Conservation (phyloP, 257 asterid species). For the Petunia axillaris region DNA sequence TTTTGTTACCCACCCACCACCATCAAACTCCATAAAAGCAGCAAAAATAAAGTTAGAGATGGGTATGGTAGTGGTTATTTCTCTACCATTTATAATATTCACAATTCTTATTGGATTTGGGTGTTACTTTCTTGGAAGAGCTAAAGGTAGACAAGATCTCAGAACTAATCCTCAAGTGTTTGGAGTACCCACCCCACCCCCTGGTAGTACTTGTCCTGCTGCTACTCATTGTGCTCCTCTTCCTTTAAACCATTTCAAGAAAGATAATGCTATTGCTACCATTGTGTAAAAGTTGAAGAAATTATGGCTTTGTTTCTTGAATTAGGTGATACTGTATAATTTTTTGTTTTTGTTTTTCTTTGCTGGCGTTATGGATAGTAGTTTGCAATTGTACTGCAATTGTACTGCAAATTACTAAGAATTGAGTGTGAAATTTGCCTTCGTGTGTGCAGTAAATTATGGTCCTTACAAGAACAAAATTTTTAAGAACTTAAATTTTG, state of each 20-base stretch:
- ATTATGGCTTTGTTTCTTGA: neutral
- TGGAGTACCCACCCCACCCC: constrained; percentile 77
- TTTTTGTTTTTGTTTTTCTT: neutral
- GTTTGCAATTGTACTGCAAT: too few relatives aligned
- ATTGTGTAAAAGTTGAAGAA: constrained; percentile 37
- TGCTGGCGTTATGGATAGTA: neutral
- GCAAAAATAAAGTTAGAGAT: constrained; percentile 30
- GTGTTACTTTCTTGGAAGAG: constrained; percentile 77
- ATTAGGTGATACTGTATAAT: neutral
- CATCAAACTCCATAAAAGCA: neutral
- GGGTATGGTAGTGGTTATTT: constrained; percentile 88
- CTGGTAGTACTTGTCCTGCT: constrained; percentile 40
- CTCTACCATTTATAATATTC: constrained; percentile 76
- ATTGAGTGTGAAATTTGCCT: neutral
- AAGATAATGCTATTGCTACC: constrained; percentile 35
- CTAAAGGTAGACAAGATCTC: constrained; percentile 74
- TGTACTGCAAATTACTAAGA: neutral
- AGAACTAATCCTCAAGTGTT: constrained; percentile 71
- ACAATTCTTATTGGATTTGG: constrained; percentile 78
- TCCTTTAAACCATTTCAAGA: constrained; percentile 39
- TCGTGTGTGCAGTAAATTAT: neutral
- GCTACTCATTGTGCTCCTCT: constrained; percentile 27
- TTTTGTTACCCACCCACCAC: neutral
- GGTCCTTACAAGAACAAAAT: too few relatives aligned
- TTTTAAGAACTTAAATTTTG: too few relatives aligned